phyloP scores from a whole-genome alignment of 768 basidiomycete species.

The Psilocybe tampanensis region DNA sequence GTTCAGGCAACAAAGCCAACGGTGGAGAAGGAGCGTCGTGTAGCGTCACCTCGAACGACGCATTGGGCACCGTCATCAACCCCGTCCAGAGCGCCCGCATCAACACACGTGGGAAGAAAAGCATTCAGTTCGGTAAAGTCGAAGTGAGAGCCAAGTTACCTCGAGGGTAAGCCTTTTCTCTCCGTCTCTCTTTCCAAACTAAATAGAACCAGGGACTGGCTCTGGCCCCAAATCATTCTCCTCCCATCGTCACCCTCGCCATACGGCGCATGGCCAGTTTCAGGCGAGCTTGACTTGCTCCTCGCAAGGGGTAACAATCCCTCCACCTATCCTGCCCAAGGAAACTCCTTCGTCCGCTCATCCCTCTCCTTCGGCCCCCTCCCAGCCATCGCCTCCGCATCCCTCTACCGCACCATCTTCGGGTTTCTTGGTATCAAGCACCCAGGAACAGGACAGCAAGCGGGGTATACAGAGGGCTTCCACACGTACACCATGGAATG shows the following conservation, averaged over 20 bases:
- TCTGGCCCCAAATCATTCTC: constrained; percentile 81
- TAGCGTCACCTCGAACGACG: constrained; percentile 39
- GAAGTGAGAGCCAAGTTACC: constrained; percentile 67
- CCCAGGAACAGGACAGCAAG: too few species aligned
- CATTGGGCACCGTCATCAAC: constrained; percentile 56
- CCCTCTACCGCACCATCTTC: constrained; percentile 51
- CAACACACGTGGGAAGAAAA: constrained; percentile 62
- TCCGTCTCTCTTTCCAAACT: constrained; percentile 32
- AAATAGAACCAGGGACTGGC: constrained; percentile 51
- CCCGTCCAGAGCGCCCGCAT: constrained; percentile 80
- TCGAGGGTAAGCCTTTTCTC: constrained; percentile 44
- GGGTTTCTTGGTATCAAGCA: constrained; percentile 38
- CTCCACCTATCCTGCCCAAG: constrained; percentile 51
- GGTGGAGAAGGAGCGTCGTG: constrained; percentile 26
- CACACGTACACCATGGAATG: constrained; percentile 22
- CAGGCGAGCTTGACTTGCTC: constrained; percentile 60
- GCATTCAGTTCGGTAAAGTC: constrained; percentile 60
- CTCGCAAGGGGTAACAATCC: constrained; percentile 63
- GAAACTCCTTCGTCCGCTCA: constrained; percentile 58
- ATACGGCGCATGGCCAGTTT: constrained; percentile 67
- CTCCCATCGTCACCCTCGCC: constrained; percentile 56
- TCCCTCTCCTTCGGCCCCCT: constrained; percentile 72
- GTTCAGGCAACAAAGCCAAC: neutral
- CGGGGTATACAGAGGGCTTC: neutral
- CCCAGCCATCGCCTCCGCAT: constrained; percentile 11